Conservation (phyloP, 371 early-diverging fungal species). For the Nematocida ironsii region DNA sequence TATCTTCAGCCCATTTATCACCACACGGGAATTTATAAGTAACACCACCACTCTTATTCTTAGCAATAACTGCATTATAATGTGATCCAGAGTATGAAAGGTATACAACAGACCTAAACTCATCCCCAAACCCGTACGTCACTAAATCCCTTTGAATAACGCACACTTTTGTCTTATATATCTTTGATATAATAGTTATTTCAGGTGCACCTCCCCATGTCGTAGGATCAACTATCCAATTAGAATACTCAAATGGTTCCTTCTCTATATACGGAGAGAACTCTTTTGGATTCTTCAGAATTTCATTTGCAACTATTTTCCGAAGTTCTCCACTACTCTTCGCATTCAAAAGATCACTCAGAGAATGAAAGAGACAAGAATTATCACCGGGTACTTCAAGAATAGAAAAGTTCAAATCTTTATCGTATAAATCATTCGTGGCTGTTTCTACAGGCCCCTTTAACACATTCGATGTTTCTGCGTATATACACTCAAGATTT, state of each 20-base stretch:
- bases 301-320: slow-evolving; percentile 48
- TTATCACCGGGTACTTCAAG: slow-evolving; percentile 50
- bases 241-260: slow-evolving; percentile 48
- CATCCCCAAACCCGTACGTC: slow-evolving; percentile 26
- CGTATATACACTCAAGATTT: slow-evolving; percentile 46
- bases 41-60: slow-evolving; percentile 18
- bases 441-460: slow-evolving; percentile 9
- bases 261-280: slow-evolving; percentile 39
- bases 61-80: slow-evolving; percentile 47
- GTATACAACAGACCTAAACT: slow-evolving; percentile 45
- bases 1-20: background rate
- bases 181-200: slow-evolving; percentile 47
- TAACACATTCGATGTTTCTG: background rate
- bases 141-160: slow-evolving; percentile 26
- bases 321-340: slow-evolving; percentile 36
- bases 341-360: slow-evolving; percentile 46
- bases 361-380: slow-evolving; percentile 51
- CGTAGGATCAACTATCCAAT: slow-evolving; percentile 30
- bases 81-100: slow-evolving; percentile 48
- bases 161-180: slow-evolving; percentile 45
- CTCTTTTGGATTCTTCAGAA: slow-evolving; percentile 28
- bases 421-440: background rate
- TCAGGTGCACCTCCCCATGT: slow-evolving; percentile 57
- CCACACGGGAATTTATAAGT: slow-evolving; percentile 39
- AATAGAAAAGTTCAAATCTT: slow-evolving; percentile 11